Base-by-base conservation (phyloP, 2,329 filamentous ascomycete genomes). In the Blastomyces silverae region DNA sequence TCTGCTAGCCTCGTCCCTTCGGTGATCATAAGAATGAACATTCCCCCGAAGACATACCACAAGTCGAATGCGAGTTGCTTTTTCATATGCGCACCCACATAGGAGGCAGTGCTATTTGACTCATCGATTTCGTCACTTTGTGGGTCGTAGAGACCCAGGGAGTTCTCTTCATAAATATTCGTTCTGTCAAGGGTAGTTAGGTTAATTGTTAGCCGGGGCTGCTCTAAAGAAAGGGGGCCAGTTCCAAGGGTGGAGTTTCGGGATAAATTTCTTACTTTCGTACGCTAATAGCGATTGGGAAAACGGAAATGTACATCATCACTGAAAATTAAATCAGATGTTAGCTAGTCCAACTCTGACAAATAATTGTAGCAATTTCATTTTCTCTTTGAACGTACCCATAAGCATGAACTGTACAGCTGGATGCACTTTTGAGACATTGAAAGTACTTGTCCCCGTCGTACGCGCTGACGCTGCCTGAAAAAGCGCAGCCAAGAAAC, bases 281-380 rank as follows among this genome's bases (percentile, higher is more conserved):
- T 67, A 97, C 89, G 6, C 89, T 92, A 71, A 97, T 97, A 72
- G 92, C 92, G 69, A 97, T 94, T 2, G 93, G 93, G 69, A 95
- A 95, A 65, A 96, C 89, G 61, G 92, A 94, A 68, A 97, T 95
- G 77, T 97, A 97, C 93, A 97, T 97, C 93, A 97, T 97, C 74
- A 97, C 87, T 75, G 96, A 81, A 58, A 86, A 87, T 0, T 86
- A 76, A 17, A 50, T 50, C 10, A 15, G n/a, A 28, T 86, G 17
- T 50, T n/a, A 37, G 59, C 20, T 37, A 48, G 83, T 82, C 28
- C 83, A 82, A 1, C 85, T 75, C 56, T 22, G 20, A 39, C 6
- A 42, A 34, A 48, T 22, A 42, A 25, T 11, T n/a, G 39, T 22
- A 8, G 31, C 2, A n/a, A 22, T 37, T 22, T 22, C 2, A 10